A percentile compares a stretch with the other conserved stretches of the same genome.
phyloP scores from a whole-genome alignment of 129 eudicot species.

The Chrysanthemum lavandulifolium region DNA sequence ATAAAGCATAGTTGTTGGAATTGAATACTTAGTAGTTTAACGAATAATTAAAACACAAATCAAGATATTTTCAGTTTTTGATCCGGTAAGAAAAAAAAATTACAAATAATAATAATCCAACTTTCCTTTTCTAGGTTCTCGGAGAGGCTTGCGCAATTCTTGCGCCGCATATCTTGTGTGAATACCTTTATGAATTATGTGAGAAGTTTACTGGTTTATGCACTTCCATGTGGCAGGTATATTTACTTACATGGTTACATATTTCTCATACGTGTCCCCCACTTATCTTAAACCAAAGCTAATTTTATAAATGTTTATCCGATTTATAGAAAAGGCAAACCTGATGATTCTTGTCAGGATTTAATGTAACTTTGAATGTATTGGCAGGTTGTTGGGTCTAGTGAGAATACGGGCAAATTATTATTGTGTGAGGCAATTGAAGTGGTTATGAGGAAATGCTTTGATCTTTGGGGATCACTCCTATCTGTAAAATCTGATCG shows the following conservation, averaged over 20 bases:
- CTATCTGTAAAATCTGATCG: not conserved
- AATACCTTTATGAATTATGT: not conserved
- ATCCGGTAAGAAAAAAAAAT: not conserved
- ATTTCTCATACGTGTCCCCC: not conserved
- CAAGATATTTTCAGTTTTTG: not conserved
- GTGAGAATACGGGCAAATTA: too few species aligned
- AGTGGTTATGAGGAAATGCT: too few species aligned
- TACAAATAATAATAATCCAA: not conserved
- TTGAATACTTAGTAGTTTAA: too few species aligned
- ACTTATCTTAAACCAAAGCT: not conserved
- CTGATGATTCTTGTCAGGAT: not conserved
- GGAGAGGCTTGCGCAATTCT: not conserved
- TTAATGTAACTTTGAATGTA: not conserved
- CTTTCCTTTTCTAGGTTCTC: not conserved
- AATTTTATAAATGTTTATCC: not conserved
- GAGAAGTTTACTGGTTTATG: not conserved
- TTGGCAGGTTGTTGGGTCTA: not conserved
- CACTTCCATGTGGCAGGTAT: slow-evolving; percentile 1
- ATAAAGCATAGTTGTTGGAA: not conserved
- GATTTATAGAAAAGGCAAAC: too few species aligned
- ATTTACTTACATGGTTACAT: not conserved
- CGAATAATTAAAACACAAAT: too few species aligned
- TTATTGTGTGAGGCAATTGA: too few species aligned
- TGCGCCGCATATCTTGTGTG: too few species aligned
- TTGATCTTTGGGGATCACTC: not conserved